phyloP scores from a whole-genome alignment of 2,329 filamentous ascomycete species.

The Sclerotinia nivalis region DNA sequence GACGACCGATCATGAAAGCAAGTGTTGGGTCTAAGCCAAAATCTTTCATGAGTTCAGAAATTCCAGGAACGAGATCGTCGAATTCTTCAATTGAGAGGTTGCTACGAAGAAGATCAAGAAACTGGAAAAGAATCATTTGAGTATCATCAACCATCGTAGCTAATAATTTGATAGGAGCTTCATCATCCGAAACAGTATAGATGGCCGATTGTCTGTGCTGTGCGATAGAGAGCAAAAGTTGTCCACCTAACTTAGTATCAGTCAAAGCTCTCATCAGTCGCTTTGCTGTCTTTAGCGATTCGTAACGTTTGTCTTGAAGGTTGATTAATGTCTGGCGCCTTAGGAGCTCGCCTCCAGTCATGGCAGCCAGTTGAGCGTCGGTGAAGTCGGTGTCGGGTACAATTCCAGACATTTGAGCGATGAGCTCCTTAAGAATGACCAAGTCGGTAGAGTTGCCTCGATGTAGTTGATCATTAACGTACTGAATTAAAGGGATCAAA shows the following conservation, averaged over 20 bases:
- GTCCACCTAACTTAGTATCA: constrained; percentile 74
- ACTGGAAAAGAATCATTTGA: constrained; percentile 81
- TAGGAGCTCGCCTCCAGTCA: constrained; percentile 81
- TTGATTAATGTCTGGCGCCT: constrained; percentile 78
- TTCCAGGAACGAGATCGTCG: constrained; percentile 72
- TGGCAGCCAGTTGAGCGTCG: constrained; percentile 80
- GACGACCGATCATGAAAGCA: constrained; percentile 81
- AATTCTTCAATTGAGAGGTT: constrained; percentile 77
- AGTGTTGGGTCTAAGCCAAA: constrained; percentile 79
- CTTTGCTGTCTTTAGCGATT: constrained; percentile 71
- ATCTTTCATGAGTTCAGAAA: constrained; percentile 71
- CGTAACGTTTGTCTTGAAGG: constrained; percentile 78
- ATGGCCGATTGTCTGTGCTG: constrained; percentile 88
- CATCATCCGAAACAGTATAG: constrained; percentile 68
- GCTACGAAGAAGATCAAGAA: constrained; percentile 82
- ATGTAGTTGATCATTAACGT: constrained; percentile 81
- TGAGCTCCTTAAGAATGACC: constrained; percentile 86
- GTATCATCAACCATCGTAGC: constrained; percentile 89
- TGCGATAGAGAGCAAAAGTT: constrained; percentile 84
- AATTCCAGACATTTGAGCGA: constrained; percentile 91
- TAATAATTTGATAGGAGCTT: constrained; percentile 84
- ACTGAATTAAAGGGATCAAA: constrained; percentile 81
- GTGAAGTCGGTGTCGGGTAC: constrained; percentile 85
- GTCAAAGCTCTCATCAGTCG: constrained; percentile 78
- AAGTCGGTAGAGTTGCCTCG: constrained; percentile 85